These are phyloP conservation scores for Begonia loranthoides DNA, from an alignment of 306 rosid species.

Conservation along the genomic window DNA sequence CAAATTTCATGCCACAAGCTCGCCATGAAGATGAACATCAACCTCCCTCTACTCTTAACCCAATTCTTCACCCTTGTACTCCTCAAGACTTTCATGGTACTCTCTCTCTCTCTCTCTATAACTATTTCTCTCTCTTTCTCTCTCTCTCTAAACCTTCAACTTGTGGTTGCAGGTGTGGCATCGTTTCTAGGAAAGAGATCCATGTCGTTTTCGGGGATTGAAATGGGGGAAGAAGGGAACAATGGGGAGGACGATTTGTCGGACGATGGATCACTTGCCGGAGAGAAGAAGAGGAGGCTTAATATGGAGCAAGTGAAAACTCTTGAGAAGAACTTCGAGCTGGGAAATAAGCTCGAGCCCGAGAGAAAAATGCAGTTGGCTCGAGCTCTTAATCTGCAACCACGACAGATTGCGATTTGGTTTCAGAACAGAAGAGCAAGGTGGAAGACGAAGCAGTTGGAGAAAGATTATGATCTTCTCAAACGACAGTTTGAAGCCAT, in stretches of 20 bases:
- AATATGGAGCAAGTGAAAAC: conserved; percentile 15
- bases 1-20: conserved; percentile 88
- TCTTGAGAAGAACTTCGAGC: conserved; percentile 13
- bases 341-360: conserved; percentile 15
- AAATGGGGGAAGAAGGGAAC: conserved; percentile 11
- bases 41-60: conserved; percentile 47
- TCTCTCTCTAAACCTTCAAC: not conserved
- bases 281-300: conserved; percentile 16
- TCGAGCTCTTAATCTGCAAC: conserved; percentile 13
- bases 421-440: conserved; percentile 16
- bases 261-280: conserved; percentile 14
- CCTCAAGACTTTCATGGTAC: conserved; percentile 86
- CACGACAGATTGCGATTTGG: conserved; percentile 16
- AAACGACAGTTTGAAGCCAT: conserved; percentile 13
- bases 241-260: conserved; percentile 14
- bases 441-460: conserved; percentile 14
- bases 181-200: conserved; percentile 15
- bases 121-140: not conserved
- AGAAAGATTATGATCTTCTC: conserved; percentile 13
- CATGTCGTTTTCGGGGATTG: conserved; percentile 14
- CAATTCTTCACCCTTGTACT: conserved; percentile 51
- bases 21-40: conserved; percentile 32
- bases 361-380: conserved; percentile 18
- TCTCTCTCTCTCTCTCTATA: conserved; percentile 1
- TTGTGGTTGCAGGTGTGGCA: conserved; percentile 11